These are phyloP conservation scores for Trypethelium eluteriae DNA, from an alignment of 495 filamentous ascomycete genomes.

Conservation along the genomic window DNA sequence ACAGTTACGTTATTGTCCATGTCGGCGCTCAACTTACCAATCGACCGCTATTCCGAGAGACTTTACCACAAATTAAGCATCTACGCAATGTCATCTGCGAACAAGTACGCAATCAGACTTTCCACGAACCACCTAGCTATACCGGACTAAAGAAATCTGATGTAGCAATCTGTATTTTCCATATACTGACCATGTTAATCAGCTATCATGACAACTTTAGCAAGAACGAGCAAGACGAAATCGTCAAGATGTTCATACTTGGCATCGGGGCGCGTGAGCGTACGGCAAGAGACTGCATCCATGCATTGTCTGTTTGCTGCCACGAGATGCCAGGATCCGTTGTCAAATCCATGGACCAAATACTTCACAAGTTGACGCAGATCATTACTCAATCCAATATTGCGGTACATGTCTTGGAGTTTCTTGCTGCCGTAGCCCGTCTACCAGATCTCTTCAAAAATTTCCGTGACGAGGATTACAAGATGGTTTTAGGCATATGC, in stretches of 20 bases:
- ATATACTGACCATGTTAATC: constrained; percentile 73
- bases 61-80: constrained; percentile 63
- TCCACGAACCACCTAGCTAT: constrained; percentile 63
- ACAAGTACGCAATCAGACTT: constrained; percentile 64
- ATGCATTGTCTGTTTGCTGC: constrained; percentile 87
- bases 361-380: constrained; percentile 86
- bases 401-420: constrained; percentile 90
- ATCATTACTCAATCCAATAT: constrained; percentile 88
- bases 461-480: constrained; percentile 78
- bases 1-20: constrained; percentile 82
- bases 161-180: constrained; percentile 79
- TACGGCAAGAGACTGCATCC: constrained; percentile 75
- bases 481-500: constrained; percentile 87
- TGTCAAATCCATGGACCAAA: constrained; percentile 68
- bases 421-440: constrained; percentile 76
- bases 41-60: constrained; percentile 69
- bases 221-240: constrained; percentile 78
- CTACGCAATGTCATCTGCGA: constrained; percentile 73
- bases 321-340: constrained; percentile 81
- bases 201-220: constrained; percentile 80
- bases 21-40: constrained; percentile 84
- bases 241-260: constrained; percentile 73
- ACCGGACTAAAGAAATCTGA: constrained; percentile 79
- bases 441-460: constrained; percentile 78
- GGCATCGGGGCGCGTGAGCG: constrained; percentile 79